phyloP scores from a whole-genome alignment of 73 alveolate genomes.

The Effrenium voratum region DNA sequence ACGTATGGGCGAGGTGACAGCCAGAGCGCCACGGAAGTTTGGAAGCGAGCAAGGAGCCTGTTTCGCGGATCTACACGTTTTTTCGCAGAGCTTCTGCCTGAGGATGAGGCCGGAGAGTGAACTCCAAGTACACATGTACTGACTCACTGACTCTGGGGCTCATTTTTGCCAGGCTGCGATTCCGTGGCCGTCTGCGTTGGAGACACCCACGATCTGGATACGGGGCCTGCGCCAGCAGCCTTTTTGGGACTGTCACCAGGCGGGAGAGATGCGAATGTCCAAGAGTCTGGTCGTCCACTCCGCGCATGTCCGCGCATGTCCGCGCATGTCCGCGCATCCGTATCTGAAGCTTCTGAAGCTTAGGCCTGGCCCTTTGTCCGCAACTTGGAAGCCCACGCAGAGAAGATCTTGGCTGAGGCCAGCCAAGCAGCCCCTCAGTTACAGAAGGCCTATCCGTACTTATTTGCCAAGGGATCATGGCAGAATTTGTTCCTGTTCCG shows the following conservation, averaged over 20 bases:
- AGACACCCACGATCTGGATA: slow-evolving; percentile 75
- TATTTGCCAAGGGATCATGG: slow-evolving; percentile 69
- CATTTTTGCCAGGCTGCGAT: slow-evolving; percentile 37
- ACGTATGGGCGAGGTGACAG: slow-evolving; percentile 35
- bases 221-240: slow-evolving; percentile 47
- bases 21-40: slow-evolving; percentile 1
- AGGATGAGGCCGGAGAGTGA: slow-evolving; percentile 37
- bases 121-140: not conserved
- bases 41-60: slow-evolving; percentile 57
- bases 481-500: slow-evolving; percentile 65
- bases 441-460: slow-evolving; percentile 47
- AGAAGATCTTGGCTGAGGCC: slow-evolving; percentile 64
- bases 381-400: slow-evolving; percentile 50
- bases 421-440: slow-evolving; percentile 54
- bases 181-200: slow-evolving; percentile 87
- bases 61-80: slow-evolving; percentile 76
- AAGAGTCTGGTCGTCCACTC: not conserved
- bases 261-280: not conserved
- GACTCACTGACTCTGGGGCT: no score
- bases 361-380: slow-evolving; percentile 91
- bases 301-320: not conserved
- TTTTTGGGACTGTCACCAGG: slow-evolving; percentile 87
- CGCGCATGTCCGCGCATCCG: not conserved
- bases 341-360: not conserved
- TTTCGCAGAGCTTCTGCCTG: slow-evolving; percentile 73